Base-by-base conservation (phyloP, 2,329 filamentous ascomycete genomes). In the Cladophialophora psammophila region DNA sequence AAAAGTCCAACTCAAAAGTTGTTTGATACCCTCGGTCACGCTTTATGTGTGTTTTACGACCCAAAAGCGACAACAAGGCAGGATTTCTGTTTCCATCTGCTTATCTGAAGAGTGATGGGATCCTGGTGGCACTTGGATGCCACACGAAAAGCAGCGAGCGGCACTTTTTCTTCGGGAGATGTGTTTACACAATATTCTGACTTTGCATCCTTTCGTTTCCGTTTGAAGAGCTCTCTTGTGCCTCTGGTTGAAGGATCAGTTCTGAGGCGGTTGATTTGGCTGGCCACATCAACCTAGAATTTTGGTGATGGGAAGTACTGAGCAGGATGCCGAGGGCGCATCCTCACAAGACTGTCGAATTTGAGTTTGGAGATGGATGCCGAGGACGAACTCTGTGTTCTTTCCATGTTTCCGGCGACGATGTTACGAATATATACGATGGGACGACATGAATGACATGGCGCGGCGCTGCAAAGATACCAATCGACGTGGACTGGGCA, bases 1-100 rank as follows among this genome's bases (percentile, higher is more conserved):
- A 63, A 63, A 63, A 63, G 52, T 36, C n/a, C 60, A 48, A 50
- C 45, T 36, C 50, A 63, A 63, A 56, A 58, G 50, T 57, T 62
- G 36, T 31, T 59, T 60, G 63, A 65, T 65, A 55, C 57, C 63
- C 50, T 31, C 26, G 45, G 48, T 61, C 45, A 60, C 50, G 60
- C 50, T 35, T 50, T 63, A 31, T 53, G 35, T 52, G 48, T 20
- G 10, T 38, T 38, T 2, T 55, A 35, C 53, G 35, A 42, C 13
- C 52, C n/a, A 36, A 36, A 57, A 50, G 52, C 38, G 18, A 55
- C 9, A 62, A 13, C 60, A 55, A 36, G 32, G 36, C 34, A 48
- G 15, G 52, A 42, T 42, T 38, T 60, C 48, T 36, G 20, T 18
- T 36, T 20, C 56, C 45, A 50, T 31, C 45, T 31, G 45, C 45